Base-by-base conservation (phyloP, 192 early-diverging fungal species). In the Linnemannia zychae region DNA sequence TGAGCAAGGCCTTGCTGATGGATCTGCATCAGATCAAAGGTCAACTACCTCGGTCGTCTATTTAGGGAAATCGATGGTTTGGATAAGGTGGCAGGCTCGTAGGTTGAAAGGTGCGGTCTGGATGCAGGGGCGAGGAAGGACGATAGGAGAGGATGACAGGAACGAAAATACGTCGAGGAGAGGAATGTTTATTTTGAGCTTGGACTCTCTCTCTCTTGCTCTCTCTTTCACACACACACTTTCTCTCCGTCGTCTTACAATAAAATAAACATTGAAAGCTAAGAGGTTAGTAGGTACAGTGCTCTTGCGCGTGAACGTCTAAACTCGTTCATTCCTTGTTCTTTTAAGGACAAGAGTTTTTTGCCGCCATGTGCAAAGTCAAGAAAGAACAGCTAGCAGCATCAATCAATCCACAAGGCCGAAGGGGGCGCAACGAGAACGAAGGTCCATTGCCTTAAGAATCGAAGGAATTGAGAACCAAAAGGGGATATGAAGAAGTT, bases 1-100 rank as follows among this genome's bases (percentile, higher is more conserved):
- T 76, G 63, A 46, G 60, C 44, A 76, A 49, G 40, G 74, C 48
- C 31, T 18, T 67, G 63, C 20, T 49, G 24, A 76, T 67, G 53
- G 63, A 46, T 28, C 34, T 67, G 28, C 46, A 76, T 24, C 57
- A 67, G 18, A 67, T 7, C 38, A 40, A 63, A 22, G 50, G 1
- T 0, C 53, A 65, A 46, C 40, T 3, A 44, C 69, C 57, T 63
- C 57, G 28, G 13, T 15, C 57, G 0, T 60, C 57, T 60, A 1
- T 60, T 31, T 60, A 11, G 28, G 12, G 28, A 31, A 63, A n/a
- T n/a, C n/a, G n/a, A n/a, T n/a, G n/a, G n/a, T n/a, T n/a, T n/a
- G n/a, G n/a, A n/a, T n/a, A 63, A 16, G 28, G 4, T 44, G 40
- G 40, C 40, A 44, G 9, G 40, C 40, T 9, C 40, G 40, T 6